phyloP scores from a whole-genome alignment of 495 filamentous ascomycete genomes.

The Pseudomonodictys pantanalensis region DNA sequence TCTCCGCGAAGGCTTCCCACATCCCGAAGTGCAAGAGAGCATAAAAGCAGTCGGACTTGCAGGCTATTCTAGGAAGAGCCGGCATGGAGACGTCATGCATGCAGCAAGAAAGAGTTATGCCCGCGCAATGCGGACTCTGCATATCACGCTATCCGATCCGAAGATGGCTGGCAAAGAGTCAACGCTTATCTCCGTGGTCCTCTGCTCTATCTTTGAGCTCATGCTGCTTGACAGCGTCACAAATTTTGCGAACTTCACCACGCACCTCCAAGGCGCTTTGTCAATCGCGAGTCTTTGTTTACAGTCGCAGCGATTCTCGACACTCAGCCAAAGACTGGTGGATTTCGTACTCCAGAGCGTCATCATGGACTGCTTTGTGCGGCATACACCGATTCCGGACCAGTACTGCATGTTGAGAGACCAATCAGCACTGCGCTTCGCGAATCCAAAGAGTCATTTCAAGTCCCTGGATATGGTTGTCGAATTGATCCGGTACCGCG shows the following conservation, averaged over 20 bases:
- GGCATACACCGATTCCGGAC: slow-evolving; percentile 5
- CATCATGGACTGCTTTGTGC: slow-evolving; percentile 13
- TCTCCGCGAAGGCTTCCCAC: background rate
- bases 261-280: slow-evolving; percentile 23
- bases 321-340: background rate
- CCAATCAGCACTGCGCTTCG: background rate
- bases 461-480: slow-evolving; percentile 7
- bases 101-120: slow-evolving; percentile 10
- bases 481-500: slow-evolving; percentile 2
- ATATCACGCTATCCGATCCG: background rate
- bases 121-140: slow-evolving; percentile 16
- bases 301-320: background rate
- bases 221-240: background rate
- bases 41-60: slow-evolving; percentile 24
- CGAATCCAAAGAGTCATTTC: background rate
- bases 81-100: background rate
- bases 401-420: background rate
- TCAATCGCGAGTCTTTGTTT: slow-evolving; percentile 10
- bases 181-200: slow-evolving; percentile 19
- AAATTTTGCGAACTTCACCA: slow-evolving; percentile 16
- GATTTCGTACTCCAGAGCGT: slow-evolving; percentile 11
- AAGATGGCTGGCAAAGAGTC: slow-evolving; percentile 6
- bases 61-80: slow-evolving; percentile 4
- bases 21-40: slow-evolving; percentile 2
- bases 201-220: slow-evolving; percentile 23